These are phyloP conservation scores for Nicotiana tomentosiformis DNA, from an alignment of 257 asterid species.

Conservation along the genomic window DNA sequence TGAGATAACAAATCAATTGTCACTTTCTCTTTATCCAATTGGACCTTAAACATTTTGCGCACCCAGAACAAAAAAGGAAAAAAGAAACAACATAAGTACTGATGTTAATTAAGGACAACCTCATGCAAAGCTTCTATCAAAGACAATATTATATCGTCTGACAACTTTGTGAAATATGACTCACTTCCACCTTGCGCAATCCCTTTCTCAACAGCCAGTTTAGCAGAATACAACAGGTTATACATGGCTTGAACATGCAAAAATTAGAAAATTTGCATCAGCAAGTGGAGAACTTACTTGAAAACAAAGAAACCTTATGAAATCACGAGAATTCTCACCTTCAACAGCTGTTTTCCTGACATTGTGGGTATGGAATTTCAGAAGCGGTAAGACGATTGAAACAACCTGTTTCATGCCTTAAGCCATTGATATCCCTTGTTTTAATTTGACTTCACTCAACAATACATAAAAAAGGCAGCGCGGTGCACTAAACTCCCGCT, in stretches of 20 bases:
- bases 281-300: not conserved
- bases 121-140: constrained; percentile 79
- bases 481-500: no score
- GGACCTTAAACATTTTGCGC: no score
- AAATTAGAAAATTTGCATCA: not conserved
- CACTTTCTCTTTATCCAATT: not conserved
- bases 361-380: constrained; percentile 87
- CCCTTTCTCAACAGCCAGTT: no score
- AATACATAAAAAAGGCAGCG: no score
- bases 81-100: not conserved
- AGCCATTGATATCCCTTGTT: not conserved
- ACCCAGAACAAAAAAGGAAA: no score
- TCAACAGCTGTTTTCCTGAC: constrained; percentile 93
- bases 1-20: constrained; percentile 14
- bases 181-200: no score
- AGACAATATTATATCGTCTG: constrained; percentile 42
- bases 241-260: constrained; percentile 62
- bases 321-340: constrained; percentile 33
- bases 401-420: constrained; percentile 57
- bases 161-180: no score
- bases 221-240: constrained; percentile 38
- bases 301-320: not conserved
- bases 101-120: constrained; percentile 24
- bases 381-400: constrained; percentile 73
- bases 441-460: not conserved